Conservation (phyloP, 1,284 basidiomycete species). For the Sanghuangporus sanghuang region DNA sequence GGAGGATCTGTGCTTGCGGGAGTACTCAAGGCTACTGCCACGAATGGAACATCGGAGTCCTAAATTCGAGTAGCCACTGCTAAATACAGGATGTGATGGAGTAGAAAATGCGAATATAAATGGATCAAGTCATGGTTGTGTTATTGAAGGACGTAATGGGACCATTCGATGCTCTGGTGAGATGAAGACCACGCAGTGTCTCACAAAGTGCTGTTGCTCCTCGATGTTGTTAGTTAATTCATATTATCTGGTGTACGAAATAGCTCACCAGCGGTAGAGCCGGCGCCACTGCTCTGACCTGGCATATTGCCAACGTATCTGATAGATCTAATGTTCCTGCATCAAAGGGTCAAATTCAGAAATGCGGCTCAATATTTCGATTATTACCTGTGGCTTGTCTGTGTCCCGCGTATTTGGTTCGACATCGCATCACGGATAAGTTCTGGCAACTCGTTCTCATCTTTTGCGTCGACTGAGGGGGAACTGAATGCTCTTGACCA, state of each 20-base stretch:
- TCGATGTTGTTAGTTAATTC: no score
- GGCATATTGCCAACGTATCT: no score
- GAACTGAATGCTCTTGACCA: neutral
- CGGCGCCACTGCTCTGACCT: no score
- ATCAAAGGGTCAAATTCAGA: no score
- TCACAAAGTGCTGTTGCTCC: no score
- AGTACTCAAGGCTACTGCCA: constrained; percentile 29
- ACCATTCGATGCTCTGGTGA: no score
- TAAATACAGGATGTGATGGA: neutral
- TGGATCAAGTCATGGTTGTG: neutral
- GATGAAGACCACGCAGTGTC: no score
- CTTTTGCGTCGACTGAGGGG: neutral
- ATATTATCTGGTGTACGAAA: no score
- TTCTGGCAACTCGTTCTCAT: neutral
- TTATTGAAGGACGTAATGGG: neutral
- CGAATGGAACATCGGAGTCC: neutral
- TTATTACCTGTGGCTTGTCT: neutral
- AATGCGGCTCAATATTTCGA: neutral
- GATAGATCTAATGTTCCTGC: no score
- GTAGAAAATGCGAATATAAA: neutral
- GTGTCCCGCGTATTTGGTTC: neutral
- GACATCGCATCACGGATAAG: neutral
- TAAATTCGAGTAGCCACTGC: neutral
- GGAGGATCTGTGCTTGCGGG: constrained; percentile 42
- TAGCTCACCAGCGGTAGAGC: neutral